Evolutionary conservation across 192 early-diverging fungal species (phyloP).

Genomic region (Coemansia sp.): DNA sequence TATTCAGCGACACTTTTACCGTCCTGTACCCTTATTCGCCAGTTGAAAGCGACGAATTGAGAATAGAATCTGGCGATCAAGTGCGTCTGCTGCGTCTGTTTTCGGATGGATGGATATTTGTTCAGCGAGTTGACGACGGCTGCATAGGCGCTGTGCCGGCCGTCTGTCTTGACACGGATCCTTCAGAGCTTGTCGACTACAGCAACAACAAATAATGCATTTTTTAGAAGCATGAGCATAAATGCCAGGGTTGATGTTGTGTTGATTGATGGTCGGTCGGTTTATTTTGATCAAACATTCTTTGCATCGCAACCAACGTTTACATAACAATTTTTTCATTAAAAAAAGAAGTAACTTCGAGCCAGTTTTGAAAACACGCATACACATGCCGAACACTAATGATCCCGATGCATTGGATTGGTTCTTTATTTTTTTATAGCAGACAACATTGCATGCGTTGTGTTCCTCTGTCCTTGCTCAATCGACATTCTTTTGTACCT

Average conservation of each 20-base stretch:
- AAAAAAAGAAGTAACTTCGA: not conserved
- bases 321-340: not conserved
- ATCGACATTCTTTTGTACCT: no score
- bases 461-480: not conserved
- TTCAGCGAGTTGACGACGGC: constrained; percentile 22
- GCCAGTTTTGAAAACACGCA: not conserved
- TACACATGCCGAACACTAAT: not conserved
- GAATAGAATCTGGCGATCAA: constrained; percentile 30
- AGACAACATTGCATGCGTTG: not conserved
- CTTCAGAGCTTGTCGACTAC: not conserved
- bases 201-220: not conserved
- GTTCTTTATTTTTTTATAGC: not conserved
- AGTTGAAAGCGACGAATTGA: constrained; percentile 26
- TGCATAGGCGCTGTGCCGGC: constrained; percentile 28
- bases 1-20: constrained; percentile 10
- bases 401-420: not conserved
- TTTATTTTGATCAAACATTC: not conserved
- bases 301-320: not conserved
- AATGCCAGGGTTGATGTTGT: not conserved
- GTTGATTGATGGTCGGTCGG: not conserved
- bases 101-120: constrained; percentile 39
- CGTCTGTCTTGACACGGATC: constrained; percentile 30
- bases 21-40: constrained; percentile 38
- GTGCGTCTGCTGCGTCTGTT: constrained; percentile 32
- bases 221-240: no score